A percentile compares a stretch with the other conserved stretches of the same genome.
Conservation (phyloP, 495 filamentous ascomycete species). For the Margaritispora aquatica region DNA sequence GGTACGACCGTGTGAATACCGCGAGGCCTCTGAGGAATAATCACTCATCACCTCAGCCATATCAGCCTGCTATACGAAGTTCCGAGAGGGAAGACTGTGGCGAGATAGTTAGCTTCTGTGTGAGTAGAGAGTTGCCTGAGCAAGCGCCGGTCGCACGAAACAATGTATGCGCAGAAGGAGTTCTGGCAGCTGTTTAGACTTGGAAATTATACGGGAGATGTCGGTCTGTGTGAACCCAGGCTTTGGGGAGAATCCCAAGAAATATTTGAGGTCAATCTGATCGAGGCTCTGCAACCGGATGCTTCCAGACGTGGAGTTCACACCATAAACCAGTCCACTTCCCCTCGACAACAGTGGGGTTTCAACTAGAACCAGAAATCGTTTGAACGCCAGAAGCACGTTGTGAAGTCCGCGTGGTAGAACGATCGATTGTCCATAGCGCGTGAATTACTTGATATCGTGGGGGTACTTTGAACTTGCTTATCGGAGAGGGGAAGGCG, state of each 20-base stretch:
- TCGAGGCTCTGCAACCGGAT: slow-evolving; percentile 6
- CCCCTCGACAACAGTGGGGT: neutral
- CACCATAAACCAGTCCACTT: neutral
- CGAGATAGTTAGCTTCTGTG: slow-evolving; percentile 14
- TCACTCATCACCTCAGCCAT: slow-evolving; percentile 30
- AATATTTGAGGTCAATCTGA: neutral
- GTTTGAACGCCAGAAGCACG: neutral
- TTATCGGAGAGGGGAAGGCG: slow-evolving; percentile 7
- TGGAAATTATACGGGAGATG: neutral
- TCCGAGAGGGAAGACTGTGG: slow-evolving; percentile 8
- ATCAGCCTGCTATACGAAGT: slow-evolving; percentile 21
- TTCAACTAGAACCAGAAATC: neutral
- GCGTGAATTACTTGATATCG: slow-evolving; percentile 11
- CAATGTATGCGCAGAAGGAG: neutral
- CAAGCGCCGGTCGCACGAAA: neutral
- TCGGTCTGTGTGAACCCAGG: neutral
- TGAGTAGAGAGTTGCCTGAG: neutral
- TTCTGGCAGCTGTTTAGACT: neutral
- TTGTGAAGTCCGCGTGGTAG: neutral
- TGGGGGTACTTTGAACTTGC: slow-evolving; percentile 11
- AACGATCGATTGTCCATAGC: slow-evolving; percentile 8
- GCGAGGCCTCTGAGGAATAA: slow-evolving; percentile 21
- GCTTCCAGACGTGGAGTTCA: neutral
- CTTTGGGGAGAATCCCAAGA: neutral
- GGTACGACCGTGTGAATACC: slow-evolving; percentile 16